phyloP scores from a whole-genome alignment of 2,329 filamentous ascomycete genomes.

The Onygenales sp. region DNA sequence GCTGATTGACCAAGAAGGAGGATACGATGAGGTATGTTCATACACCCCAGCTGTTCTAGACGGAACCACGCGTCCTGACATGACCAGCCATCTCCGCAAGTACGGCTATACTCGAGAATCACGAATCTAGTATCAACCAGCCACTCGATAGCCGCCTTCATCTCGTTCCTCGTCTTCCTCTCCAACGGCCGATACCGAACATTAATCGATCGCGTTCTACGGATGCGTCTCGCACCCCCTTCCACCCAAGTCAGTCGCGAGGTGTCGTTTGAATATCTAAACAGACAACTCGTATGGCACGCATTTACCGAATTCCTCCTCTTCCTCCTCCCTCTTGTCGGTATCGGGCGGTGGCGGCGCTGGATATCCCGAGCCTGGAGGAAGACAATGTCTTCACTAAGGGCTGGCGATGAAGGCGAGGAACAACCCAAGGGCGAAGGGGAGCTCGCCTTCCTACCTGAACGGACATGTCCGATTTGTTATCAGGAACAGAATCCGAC shows the following conservation, averaged over 20 bases:
- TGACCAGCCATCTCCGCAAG: conserved; percentile 37
- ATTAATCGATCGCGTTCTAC: conserved; percentile 72
- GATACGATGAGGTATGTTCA: conserved; percentile 49
- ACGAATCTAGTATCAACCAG: conserved; percentile 61
- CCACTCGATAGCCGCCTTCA: conserved; percentile 72
- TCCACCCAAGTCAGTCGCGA: conserved; percentile 80
- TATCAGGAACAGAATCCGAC: conserved; percentile 82
- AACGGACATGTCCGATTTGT: conserved; percentile 92
- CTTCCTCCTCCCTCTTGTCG: conserved; percentile 92
- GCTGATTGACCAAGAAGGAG: conserved; percentile 66
- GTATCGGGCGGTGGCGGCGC: conserved; percentile 82
- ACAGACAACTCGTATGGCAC: conserved; percentile 96
- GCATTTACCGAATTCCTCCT: conserved; percentile 99
- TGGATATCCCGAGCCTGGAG: conserved; percentile 85
- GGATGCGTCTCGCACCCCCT: conserved; percentile 75
- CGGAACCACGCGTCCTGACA: conserved; percentile 10
- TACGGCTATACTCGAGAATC: conserved; percentile 53
- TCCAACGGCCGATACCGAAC: conserved; percentile 87
- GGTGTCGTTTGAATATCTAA: conserved; percentile 95
- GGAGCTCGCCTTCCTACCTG: conserved; percentile 76
- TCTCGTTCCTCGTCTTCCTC: conserved; percentile 83
- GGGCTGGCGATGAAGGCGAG: conserved; percentile 40
- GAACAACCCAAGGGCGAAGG: conserved; percentile 49
- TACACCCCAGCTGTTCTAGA: not conserved
- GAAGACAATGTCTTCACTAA: conserved; percentile 59